Percentiles rank a stretch among this genome's conserved stretches.
These are phyloP conservation scores for Chlamydomonas applanata DNA, from an alignment of 139 green algal genomes.

Conservation along the genomic window DNA sequence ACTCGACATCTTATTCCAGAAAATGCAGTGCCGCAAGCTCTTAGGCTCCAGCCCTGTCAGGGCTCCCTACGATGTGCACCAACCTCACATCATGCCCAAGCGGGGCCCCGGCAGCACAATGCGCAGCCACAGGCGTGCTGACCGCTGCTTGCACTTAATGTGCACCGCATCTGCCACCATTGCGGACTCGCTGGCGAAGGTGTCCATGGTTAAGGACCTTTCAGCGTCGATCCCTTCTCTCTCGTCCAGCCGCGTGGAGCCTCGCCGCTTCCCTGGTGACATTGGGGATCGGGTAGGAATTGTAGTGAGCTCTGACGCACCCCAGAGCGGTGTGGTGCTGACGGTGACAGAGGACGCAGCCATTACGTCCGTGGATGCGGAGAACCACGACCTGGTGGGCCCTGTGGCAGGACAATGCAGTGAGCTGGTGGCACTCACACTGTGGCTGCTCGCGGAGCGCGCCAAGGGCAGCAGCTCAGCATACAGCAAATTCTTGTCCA, in stretches of 20 bases:
- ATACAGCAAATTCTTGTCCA: slow-evolving; percentile 31
- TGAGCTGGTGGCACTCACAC: slow-evolving; percentile 81
- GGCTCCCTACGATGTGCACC: too few species aligned
- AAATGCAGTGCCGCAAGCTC: too few species aligned
- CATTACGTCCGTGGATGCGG: slow-evolving; percentile 79
- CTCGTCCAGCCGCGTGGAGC: neutral
- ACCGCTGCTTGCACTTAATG: too few species aligned
- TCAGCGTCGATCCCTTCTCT: too few species aligned
- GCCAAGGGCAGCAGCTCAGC: slow-evolving; percentile 30
- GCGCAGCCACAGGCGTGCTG: too few species aligned
- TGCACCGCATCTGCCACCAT: too few species aligned
- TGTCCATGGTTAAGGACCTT: too few species aligned
- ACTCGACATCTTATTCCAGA: too few species aligned
- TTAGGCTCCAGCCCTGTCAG: too few species aligned
- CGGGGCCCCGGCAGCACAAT: too few species aligned
- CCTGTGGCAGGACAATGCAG: slow-evolving; percentile 51
- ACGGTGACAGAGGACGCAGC: slow-evolving; percentile 67
- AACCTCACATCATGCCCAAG: too few species aligned
- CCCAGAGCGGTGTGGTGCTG: neutral
- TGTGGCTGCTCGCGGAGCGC: slow-evolving; percentile 86
- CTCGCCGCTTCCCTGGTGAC: slow-evolving; percentile 20
- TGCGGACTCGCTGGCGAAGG: too few species aligned
- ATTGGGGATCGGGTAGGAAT: slow-evolving; percentile 24
- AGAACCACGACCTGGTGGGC: slow-evolving; percentile 58
- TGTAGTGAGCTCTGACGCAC: neutral